phyloP scores from a whole-genome alignment of 2,329 filamentous ascomycete species.

The Beauveria sp. region DNA sequence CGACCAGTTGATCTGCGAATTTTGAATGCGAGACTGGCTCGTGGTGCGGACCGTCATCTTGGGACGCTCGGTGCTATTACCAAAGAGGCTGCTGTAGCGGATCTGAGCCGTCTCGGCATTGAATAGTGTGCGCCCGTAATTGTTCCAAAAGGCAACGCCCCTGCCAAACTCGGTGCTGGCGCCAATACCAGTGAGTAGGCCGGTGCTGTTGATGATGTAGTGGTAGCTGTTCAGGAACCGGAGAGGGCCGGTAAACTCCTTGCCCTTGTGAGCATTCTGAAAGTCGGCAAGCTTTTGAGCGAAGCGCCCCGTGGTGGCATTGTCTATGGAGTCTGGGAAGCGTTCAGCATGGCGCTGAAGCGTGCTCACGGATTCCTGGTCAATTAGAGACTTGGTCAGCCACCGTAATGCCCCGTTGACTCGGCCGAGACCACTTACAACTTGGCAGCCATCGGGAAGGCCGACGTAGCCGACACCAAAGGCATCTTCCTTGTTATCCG shows the following conservation, averaged over 20 bases:
- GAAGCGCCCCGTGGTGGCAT: constrained; percentile 39
- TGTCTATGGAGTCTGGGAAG: constrained; percentile 41
- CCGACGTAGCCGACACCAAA: constrained; percentile 42
- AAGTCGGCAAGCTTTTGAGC: constrained; percentile 40
- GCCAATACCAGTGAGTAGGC: constrained; percentile 40
- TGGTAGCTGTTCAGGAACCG: constrained; percentile 45
- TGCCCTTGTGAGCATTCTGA: constrained; percentile 25
- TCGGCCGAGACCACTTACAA: constrained; percentile 9
- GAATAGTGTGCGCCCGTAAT: constrained; percentile 46
- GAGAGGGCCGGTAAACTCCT: constrained; percentile 35
- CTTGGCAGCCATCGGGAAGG: constrained; percentile 40
- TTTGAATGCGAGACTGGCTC: constrained; percentile 44
- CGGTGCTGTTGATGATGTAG: constrained; percentile 34
- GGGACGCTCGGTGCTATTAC: constrained; percentile 36
- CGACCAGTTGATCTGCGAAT: constrained; percentile 46
- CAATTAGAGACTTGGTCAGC: neutral
- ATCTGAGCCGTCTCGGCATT: constrained; percentile 39
- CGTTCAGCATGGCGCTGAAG: constrained; percentile 49
- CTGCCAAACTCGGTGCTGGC: constrained; percentile 41
- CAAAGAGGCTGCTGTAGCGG: constrained; percentile 36
- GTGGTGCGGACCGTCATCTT: constrained; percentile 47
- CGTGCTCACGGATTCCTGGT: constrained; percentile 38
- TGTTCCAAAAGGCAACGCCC: constrained; percentile 45
- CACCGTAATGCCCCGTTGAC: neutral
- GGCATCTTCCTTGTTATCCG: constrained; percentile 33